Evolutionary conservation across 2,329 filamentous ascomycete genomes (phyloP).

Genomic region (Furcasterigmium sp.): DNA sequence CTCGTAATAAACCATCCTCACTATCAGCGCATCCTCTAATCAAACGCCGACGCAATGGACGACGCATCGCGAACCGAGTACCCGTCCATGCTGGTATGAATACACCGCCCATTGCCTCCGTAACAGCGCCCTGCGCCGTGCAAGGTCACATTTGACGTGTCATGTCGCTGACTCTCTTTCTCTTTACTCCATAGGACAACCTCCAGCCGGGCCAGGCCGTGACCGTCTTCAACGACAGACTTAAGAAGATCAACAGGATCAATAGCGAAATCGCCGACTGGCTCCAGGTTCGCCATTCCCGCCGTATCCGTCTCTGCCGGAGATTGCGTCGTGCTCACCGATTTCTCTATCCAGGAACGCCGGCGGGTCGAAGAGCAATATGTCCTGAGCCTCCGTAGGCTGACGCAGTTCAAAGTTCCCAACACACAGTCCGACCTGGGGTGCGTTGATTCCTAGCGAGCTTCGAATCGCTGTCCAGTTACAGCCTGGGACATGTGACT

Average conservation of each 20-base stretch:
- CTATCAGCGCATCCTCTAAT: constrained; percentile 10
- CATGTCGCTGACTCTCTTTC: constrained; percentile 9
- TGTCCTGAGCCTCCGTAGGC: constrained; percentile 72
- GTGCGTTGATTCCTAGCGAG: constrained; percentile 48
- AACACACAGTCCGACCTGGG: constrained; percentile 78
- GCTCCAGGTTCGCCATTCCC: constrained; percentile 66
- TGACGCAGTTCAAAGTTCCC: constrained; percentile 68
- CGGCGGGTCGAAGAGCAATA: constrained; percentile 89
- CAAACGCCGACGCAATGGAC: constrained; percentile 50
- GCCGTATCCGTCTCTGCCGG: background rate
- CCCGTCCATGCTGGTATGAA: constrained; percentile 84
- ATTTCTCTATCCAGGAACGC: constrained; percentile 63
- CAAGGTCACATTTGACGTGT: background rate
- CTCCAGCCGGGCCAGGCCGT: constrained; percentile 81
- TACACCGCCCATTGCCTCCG: constrained; percentile 3
- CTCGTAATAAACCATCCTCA: constrained; percentile 10
- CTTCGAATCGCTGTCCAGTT: no score
- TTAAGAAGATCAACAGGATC: constrained; percentile 79
- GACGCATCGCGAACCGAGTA: constrained; percentile 84
- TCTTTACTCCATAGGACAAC: constrained; percentile 52
- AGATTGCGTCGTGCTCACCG: constrained; percentile 3
- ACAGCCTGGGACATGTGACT: background rate
- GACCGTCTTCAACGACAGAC: constrained; percentile 75
- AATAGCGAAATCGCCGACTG: constrained; percentile 94
- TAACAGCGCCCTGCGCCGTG: constrained; percentile 6